phyloP scores from a whole-genome alignment of 116 monocot genomes.

The Thalassia testudinum region DNA sequence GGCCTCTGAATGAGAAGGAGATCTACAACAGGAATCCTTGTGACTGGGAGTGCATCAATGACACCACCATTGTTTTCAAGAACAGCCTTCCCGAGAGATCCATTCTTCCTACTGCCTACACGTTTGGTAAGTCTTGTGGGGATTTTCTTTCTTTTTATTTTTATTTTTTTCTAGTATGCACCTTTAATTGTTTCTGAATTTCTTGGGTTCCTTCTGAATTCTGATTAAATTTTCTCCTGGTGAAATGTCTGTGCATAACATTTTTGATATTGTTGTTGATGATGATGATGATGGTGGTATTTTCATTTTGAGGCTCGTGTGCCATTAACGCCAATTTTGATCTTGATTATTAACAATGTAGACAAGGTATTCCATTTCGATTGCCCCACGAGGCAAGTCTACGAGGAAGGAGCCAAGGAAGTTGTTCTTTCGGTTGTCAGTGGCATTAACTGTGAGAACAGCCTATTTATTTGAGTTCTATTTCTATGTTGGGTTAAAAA shows the following conservation, averaged over 20 bases:
- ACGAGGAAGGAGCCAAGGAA: slow-evolving; percentile 92
- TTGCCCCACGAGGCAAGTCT: slow-evolving; percentile 59
- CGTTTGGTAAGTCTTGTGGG: slow-evolving; percentile 47
- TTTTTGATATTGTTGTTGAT: no score
- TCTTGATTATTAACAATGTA: slow-evolving; percentile 1
- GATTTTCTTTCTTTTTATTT: no score
- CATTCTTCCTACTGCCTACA: slow-evolving; percentile 50
- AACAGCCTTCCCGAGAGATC: slow-evolving; percentile 52
- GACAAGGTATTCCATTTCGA: slow-evolving; percentile 77
- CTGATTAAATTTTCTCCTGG: no score
- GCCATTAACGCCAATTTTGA: no score
- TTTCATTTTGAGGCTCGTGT: no score
- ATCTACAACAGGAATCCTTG: slow-evolving; percentile 39
- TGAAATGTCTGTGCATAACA: no score
- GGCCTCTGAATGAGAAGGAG: slow-evolving; percentile 80
- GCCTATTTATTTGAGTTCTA: background rate
- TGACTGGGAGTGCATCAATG: slow-evolving; percentile 93
- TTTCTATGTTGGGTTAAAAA: background rate
- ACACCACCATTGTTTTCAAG: slow-evolving; percentile 58
- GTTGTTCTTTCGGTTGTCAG: slow-evolving; percentile 85
- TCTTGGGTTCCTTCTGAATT: no score
- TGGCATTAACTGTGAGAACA: slow-evolving; percentile 78
- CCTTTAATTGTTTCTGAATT: no score
- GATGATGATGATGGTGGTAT: no score
- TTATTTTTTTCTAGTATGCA: no score